Evolutionary conservation across 306 rosid genomes (phyloP), one percentile per base, ranked within the genome.

Genomic region (Phaseolus lunatus): DNA sequence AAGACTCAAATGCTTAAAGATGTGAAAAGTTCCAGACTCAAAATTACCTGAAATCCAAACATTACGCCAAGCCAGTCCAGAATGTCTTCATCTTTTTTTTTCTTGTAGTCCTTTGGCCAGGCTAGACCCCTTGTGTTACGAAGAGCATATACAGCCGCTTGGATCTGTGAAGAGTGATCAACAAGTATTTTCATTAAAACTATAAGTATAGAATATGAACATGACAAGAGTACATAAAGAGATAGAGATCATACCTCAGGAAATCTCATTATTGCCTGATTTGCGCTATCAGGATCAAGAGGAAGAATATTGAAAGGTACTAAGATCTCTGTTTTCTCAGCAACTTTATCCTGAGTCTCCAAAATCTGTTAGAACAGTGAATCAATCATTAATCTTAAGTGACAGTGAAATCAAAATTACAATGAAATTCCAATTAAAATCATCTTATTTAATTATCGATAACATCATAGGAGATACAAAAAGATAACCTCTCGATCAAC

Each of bases 261-360:
- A 67, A 89, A 92, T 86, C 79, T 90, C 98, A 92, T 95, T 82
- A 95, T 90, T 48, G 98, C 93, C 84, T 95, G 98, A 77, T 89
- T 88, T 70, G 89, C 91, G 86, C 98, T 95, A 73, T 95, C 98
- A 78, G 97, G 98, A 88, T 95, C 97, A 72, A 95, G 96, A 58
- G 98, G 98, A 88, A 95, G 98, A 88, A 95, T 95, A 83, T 95
- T 95, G 86, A 84, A 95, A 27, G 98, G 97, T 70, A 90, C 93
- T 77, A 84, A 88, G n/a, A 92, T 89, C 90, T 92, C 91, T 26
- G 97, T 90, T 86, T 95, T 95, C 85, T 92, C 97, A 22, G 97
- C 93, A 84, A 95, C 97, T 86, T 95, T 92, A 86, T 83, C 91
- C 77, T 95, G 98, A 76, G 96, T 91, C 81, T 95, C 98, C 91